Evolutionary conservation across 2,329 filamentous ascomycete genomes (phyloP), one percentile per base, ranked within the genome.

Genomic region (Tolypocladium album): DNA sequence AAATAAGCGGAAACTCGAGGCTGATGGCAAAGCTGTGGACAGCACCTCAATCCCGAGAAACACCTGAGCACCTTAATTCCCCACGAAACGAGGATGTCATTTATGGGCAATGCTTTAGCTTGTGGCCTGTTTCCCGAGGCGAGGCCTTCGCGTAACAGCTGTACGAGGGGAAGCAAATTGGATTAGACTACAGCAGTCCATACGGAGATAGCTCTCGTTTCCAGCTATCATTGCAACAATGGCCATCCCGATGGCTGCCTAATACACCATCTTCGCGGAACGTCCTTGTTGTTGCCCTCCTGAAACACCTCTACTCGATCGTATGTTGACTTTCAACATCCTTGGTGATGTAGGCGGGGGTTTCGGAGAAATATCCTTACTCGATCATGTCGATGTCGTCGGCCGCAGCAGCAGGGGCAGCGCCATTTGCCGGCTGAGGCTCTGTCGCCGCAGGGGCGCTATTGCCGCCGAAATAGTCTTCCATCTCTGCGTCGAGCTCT

Each of bases 401-500:
- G 45, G 40, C 56, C 20, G 73, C 76, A 22, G 68, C 59, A 36
- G 34, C 34, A 11, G 59, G 60, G 62, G 66, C 66, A 27, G 68
- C 66, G 53, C 70, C 65, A 36, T 72, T 69, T 12, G 60, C 61
- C 17, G 63, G 63, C 24, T 63, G 64, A 20, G 65, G 58, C 38
- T 62, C 64, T 11, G 66, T 62, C 13, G 69, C 70, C 60, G 69
- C 72, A 58, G 69, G 74, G 56, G 75, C 69, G 31, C 76, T 77
- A 43, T 67, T 62, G 34, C 76, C 77, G 38, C 82, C 86, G 79
- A 91, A 97, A 74, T 97, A 97, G 70, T 96, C 90, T 38, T 88
- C 91, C 92, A 97, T 97, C 75, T 97, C 92, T n/a, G 90, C 90
- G 72, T 97, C 92, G 47, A 97, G 79, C 71, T 97, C 90, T 67